Evolutionary conservation across 108 stramenopile species (phyloP).

Genomic region (Skeletonema tropicum): DNA sequence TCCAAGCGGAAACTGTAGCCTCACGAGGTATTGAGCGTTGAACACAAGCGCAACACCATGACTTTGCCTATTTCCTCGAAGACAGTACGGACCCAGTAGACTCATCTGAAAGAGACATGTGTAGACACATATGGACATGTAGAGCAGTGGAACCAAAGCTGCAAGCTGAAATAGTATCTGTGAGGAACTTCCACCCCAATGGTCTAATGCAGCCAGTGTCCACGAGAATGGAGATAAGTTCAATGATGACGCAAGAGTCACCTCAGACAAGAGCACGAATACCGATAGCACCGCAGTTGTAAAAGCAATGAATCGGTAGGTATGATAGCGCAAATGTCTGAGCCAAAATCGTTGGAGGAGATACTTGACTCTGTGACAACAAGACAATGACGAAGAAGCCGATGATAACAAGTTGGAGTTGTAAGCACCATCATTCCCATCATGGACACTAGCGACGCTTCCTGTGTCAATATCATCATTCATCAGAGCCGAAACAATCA

Average conservation of each 20-base stretch:
- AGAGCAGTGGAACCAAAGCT: slow-evolving; percentile 59
- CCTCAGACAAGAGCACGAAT: slow-evolving; percentile 70
- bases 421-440: background rate
- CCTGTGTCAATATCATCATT: slow-evolving; percentile 16
- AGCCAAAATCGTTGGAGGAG: slow-evolving; percentile 43
- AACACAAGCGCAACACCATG: slow-evolving; percentile 68
- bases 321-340: slow-evolving; percentile 42
- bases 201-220: slow-evolving; percentile 38
- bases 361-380: slow-evolving; percentile 20
- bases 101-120: slow-evolving; percentile 56
- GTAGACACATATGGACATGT: slow-evolving; percentile 66
- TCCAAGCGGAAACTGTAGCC: slow-evolving; percentile 68
- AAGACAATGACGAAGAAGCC: background rate
- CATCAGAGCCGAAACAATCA: slow-evolving; percentile 45
- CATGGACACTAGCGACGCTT: background rate
- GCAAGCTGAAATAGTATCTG: slow-evolving; percentile 50
- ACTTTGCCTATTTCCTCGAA: slow-evolving; percentile 50
- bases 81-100: slow-evolving; percentile 57
- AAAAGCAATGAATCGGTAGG: slow-evolving; percentile 50
- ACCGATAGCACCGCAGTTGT: slow-evolving; percentile 53
- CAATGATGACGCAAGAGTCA: slow-evolving; percentile 48
- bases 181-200: slow-evolving; percentile 7
- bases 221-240: slow-evolving; percentile 64
- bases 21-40: slow-evolving; percentile 83
- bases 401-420: slow-evolving; percentile 15